These are phyloP conservation scores for Pyrenophora seminiperda DNA, from an alignment of 2,329 filamentous ascomycete genomes.

Conservation along the genomic window DNA sequence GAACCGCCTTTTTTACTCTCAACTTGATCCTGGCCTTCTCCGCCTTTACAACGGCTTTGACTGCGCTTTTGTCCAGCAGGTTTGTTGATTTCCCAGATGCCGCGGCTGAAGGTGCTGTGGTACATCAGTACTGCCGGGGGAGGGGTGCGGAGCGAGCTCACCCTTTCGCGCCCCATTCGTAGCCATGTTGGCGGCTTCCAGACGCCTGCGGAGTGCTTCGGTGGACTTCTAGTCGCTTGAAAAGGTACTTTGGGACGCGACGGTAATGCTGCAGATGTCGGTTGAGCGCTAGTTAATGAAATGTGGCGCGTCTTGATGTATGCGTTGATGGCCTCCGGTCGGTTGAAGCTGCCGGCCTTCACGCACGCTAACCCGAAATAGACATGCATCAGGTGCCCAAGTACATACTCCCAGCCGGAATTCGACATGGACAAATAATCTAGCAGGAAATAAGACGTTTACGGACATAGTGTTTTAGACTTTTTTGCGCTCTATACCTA, in stretches of 20 bases:
- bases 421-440: neutral
- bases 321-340: slow-evolving; percentile 14
- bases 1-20: slow-evolving; percentile 63
- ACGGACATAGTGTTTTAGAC: neutral
- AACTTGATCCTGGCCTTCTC: slow-evolving; percentile 50
- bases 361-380: slow-evolving; percentile 14
- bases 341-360: slow-evolving; percentile 15
- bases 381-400: slow-evolving; percentile 1
- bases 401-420: neutral
- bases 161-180: slow-evolving; percentile 48
- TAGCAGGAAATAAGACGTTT: neutral
- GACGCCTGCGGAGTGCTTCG: slow-evolving; percentile 46
- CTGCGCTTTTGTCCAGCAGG: slow-evolving; percentile 35
- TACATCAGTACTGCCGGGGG: slow-evolving; percentile 27
- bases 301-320: slow-evolving; percentile 17
- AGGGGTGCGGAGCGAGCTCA: slow-evolving; percentile 28
- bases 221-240: slow-evolving; percentile 9
- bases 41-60: slow-evolving; percentile 44
- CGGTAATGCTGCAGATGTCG: slow-evolving; percentile 12
- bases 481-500: neutral
- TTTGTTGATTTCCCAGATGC: slow-evolving; percentile 20
- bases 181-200: slow-evolving; percentile 32
- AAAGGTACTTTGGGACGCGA: neutral
- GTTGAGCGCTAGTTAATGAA: slow-evolving; percentile 23
- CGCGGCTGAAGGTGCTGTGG: slow-evolving; percentile 31